Evolutionary conservation across 2,329 filamentous ascomycete species (phyloP).

Genomic region (Aspergillus sp.): DNA sequence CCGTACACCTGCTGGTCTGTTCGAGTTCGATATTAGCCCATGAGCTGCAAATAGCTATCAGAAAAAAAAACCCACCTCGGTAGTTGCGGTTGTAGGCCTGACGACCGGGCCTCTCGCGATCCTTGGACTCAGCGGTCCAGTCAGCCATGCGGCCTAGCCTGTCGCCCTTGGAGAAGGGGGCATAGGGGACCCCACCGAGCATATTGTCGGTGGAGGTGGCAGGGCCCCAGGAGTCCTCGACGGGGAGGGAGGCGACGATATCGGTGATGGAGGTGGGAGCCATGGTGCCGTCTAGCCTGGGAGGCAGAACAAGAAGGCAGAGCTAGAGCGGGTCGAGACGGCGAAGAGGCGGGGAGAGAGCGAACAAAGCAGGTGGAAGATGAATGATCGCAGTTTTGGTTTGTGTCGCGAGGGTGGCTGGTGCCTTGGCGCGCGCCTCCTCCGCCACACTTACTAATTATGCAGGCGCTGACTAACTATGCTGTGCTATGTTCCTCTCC

Average conservation of each 20-base stretch:
- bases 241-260: constrained; percentile 62
- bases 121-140: constrained; percentile 87
- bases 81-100: constrained; percentile 89
- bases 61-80: constrained; percentile 54
- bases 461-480: too few species aligned
- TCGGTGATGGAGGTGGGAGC: constrained; percentile 50
- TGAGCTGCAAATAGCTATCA: constrained; percentile 1
- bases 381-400: too few species aligned
- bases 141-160: constrained; percentile 98
- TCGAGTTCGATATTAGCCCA: constrained; percentile 7
- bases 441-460: too few species aligned
- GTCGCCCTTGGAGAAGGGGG: constrained; percentile 96
- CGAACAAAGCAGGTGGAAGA: too few species aligned
- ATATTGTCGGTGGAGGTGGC: constrained; percentile 73
- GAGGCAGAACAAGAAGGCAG: too few species aligned
- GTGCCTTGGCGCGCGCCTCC: too few species aligned
- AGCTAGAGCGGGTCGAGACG: too few species aligned
- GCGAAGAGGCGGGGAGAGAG: too few species aligned
- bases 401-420: too few species aligned
- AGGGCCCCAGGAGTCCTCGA: constrained; percentile 81
- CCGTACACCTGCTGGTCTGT: constrained; percentile 95
- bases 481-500: too few species aligned
- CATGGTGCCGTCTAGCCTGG: too few species aligned
- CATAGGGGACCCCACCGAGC: constrained; percentile 89
- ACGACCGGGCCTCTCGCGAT: constrained; percentile 60